Evolutionary conservation across 768 basidiomycete genomes (phyloP), one percentile per base, ranked within the genome.

Genomic region (Lentinula sp.): DNA sequence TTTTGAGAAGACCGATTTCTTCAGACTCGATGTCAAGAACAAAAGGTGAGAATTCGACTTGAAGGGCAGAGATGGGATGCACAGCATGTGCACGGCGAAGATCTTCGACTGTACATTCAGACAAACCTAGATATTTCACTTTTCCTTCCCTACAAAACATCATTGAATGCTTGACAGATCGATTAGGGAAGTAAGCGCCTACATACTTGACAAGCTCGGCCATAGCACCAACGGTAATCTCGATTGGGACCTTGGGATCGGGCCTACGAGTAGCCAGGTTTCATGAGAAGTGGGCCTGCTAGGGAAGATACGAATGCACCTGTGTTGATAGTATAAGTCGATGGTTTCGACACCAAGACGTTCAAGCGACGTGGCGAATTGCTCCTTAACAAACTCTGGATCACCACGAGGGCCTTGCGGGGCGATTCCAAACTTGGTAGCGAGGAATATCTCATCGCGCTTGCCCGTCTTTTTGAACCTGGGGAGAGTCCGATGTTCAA

Each of bases 391-490:
- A 60, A 77, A 75, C 39, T 63, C 62, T 20, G 62, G 62, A 54
- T 59, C 58, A 32, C 62, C 58, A 10, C 62, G 39, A 33, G 23
- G 28, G 12, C 50, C 57, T 36, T 54, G 12, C 13, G 49, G 39
- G 2, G 61, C 62, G 23, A 71, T 62, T 2, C 74, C 70, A 20
- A 68, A 72, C 62, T 88, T 88, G 18, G 85, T 86, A 2, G 85
- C 84, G 18, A 88, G 75, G 71, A 87, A 88, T 33, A 86, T 83
- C 37, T 82, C 73, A 18, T 72, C 64, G 32, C 82, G 73, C 57
- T 81, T 81, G 7, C 82, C 83, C 9, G 79, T 81, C 13, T 73
- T 71, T 62, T 78, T 76, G 68, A 85, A 81, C 82, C 82, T 74
- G 49, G 6, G 28, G 28, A 28, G 28, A 28, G 3, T 28, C 28